Evolutionary conservation across 495 filamentous ascomycete genomes (phyloP).

Genomic region (Hypoxylon perforatum): DNA sequence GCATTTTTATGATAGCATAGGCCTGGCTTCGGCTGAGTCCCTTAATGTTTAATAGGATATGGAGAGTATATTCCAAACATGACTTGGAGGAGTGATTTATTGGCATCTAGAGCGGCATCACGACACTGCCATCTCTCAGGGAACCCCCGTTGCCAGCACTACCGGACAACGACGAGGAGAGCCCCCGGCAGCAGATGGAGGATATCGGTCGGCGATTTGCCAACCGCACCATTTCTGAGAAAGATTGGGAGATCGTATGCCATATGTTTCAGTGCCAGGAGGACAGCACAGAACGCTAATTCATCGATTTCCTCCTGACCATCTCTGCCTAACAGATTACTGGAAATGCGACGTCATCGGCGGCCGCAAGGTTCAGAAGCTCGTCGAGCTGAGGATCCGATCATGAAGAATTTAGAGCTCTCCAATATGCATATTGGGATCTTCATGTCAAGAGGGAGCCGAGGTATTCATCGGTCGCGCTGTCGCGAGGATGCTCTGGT

Average conservation of each 20-base stretch:
- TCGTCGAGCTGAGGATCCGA: neutral
- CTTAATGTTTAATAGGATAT: too few relatives aligned
- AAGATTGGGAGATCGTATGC: conserved; percentile 6
- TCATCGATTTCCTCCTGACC: conserved; percentile 1
- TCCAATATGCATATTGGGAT: conserved; percentile 4
- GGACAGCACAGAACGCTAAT: neutral
- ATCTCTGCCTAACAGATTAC: conserved; percentile 4
- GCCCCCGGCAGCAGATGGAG: conserved; percentile 3
- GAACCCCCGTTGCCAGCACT: too few relatives aligned
- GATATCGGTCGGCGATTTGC: conserved; percentile 8
- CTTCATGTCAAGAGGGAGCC: too few relatives aligned
- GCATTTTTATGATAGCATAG: too few relatives aligned
- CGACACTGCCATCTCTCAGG: too few relatives aligned
- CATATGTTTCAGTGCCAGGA: conserved; percentile 7
- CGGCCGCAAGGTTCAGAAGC: conserved; percentile 6
- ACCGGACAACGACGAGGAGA: conserved; percentile 2
- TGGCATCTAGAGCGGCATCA: too few relatives aligned
- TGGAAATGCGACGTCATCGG: neutral
- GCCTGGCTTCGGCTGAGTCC: too few relatives aligned
- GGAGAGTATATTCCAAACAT: too few relatives aligned
- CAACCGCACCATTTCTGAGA: neutral
- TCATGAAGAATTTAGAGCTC: conserved; percentile 1
- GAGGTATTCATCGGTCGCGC: too few relatives aligned
- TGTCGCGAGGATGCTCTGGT: too few relatives aligned
- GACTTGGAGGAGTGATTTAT: too few relatives aligned